Percentiles rank a stretch among this genome's conserved stretches.
phyloP scores from a whole-genome alignment of 2,329 filamentous ascomycete genomes.

The Scopulariopsis brevicaulis region DNA sequence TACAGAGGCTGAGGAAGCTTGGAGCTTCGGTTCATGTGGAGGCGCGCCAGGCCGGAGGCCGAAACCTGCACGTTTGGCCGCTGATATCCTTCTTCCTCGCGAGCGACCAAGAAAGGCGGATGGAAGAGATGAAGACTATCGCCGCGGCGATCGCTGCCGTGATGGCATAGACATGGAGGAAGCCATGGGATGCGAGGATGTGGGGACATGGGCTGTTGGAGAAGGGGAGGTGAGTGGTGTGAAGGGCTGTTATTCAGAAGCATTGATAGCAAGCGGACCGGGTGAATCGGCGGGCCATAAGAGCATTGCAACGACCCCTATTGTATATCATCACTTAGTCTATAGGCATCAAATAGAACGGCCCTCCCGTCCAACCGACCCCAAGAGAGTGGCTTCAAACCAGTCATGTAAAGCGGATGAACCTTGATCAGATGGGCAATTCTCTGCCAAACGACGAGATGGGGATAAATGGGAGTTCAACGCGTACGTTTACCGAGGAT shows the following conservation, averaged over 20 bases:
- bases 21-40: not conserved
- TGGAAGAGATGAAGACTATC: conserved; percentile 36
- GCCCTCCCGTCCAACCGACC: no score
- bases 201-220: not conserved
- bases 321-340: conserved; percentile 2
- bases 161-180: not conserved
- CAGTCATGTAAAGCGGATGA: no score
- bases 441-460: no score
- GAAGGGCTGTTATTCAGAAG: not conserved
- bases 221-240: not conserved
- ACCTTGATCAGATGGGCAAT: no score
- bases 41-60: conserved; percentile 14
- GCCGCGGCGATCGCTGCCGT: conserved; percentile 17
- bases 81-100: conserved; percentile 52
- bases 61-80: conserved; percentile 73
- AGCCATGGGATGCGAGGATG: not conserved
- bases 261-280: not conserved
- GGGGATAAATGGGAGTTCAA: no score
- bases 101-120: conserved; percentile 29
- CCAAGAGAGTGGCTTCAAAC: no score
- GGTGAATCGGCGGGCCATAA: not conserved
- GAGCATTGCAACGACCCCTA: not conserved
- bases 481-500: no score
- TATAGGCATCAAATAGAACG: not conserved
- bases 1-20: conserved; percentile 37